These are phyloP conservation scores for Fusarium mexicanum DNA, from an alignment of 2,329 filamentous ascomycete genomes.

Conservation along the genomic window DNA sequence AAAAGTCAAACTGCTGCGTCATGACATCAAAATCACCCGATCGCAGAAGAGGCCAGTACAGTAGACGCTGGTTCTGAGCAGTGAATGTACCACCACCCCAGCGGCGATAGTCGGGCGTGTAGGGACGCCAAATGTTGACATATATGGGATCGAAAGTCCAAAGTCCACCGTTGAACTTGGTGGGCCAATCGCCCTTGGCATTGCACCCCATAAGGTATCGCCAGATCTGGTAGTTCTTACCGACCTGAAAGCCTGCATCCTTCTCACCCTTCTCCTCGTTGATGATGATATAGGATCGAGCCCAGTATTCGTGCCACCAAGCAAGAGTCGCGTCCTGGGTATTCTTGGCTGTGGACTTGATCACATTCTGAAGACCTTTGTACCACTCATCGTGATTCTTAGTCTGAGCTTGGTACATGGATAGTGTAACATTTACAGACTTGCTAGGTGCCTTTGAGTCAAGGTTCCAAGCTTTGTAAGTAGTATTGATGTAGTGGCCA, in stretches of 20 bases:
- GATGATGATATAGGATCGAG: constrained; percentile 1
- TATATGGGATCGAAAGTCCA: constrained; percentile 6
- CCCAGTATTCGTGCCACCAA: constrained; percentile 8
- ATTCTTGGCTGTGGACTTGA: constrained; percentile 1
- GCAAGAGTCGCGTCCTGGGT: not conserved
- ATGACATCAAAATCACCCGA: constrained; percentile 8
- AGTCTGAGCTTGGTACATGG: not conserved
- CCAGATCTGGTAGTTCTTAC: constrained; percentile 11
- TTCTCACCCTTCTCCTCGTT: not conserved
- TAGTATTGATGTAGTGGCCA: constrained; percentile 1
- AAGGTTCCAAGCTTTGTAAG: constrained; percentile 8
- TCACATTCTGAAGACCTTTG: not conserved
- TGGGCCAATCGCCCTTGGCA: not conserved
- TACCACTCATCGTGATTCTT: not conserved
- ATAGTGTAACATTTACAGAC: not conserved
- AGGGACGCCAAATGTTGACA: not conserved
- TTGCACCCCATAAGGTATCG: constrained; percentile 16
- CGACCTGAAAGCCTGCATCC: not conserved
- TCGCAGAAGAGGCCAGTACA: not conserved
- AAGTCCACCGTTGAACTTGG: constrained; percentile 11
- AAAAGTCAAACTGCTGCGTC: constrained; percentile 12
- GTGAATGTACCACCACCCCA: constrained; percentile 1
- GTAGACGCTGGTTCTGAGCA: not conserved
- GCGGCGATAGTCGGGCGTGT: not conserved
- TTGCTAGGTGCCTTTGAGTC: not conserved